Conservation (phyloP, 108 stramenopile species). For the Nitzschia sp. region DNA sequence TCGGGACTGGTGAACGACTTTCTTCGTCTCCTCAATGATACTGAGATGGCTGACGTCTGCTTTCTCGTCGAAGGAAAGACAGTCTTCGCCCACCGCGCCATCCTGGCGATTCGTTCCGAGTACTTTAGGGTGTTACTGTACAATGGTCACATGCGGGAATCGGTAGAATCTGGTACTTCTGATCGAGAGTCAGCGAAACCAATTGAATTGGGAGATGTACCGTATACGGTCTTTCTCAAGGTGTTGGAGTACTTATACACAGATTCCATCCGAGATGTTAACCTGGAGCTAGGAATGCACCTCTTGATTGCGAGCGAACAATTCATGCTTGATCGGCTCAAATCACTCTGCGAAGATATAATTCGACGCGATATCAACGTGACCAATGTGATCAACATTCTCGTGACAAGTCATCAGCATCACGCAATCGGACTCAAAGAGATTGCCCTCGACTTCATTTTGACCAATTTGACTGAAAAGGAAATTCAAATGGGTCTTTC, state of each 20-base stretch:
- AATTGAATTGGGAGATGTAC: slow-evolving; percentile 79
- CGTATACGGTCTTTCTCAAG: slow-evolving; percentile 82
- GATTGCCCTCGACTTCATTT: slow-evolving; percentile 87
- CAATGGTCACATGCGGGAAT: slow-evolving; percentile 88
- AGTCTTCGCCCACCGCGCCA: slow-evolving; percentile 89
- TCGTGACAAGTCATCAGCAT: slow-evolving; percentile 83
- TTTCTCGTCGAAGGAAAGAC: slow-evolving; percentile 91
- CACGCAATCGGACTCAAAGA: slow-evolving; percentile 82
- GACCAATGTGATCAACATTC: slow-evolving; percentile 80
- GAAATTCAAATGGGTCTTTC: slow-evolving; percentile 61
- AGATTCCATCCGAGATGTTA: slow-evolving; percentile 74
- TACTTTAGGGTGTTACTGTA: slow-evolving; percentile 93
- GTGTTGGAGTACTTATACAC: slow-evolving; percentile 96
- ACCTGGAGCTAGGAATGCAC: slow-evolving; percentile 76
- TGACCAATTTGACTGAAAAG: slow-evolving; percentile 70
- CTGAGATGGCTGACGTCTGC: slow-evolving; percentile 85
- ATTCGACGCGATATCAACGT: slow-evolving; percentile 79
- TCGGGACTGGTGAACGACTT: slow-evolving; percentile 82
- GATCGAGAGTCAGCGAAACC: slow-evolving; percentile 25
- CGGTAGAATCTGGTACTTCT: slow-evolving; percentile 11
- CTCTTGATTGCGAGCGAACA: slow-evolving; percentile 91
- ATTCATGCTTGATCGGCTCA: slow-evolving; percentile 91
- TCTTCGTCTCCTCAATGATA: slow-evolving; percentile 65
- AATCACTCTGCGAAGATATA: slow-evolving; percentile 89
- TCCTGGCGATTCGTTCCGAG: slow-evolving; percentile 88